Conservation (phyloP, 805 yeast genomes). For the Teunomyces tritomae region DNA sequence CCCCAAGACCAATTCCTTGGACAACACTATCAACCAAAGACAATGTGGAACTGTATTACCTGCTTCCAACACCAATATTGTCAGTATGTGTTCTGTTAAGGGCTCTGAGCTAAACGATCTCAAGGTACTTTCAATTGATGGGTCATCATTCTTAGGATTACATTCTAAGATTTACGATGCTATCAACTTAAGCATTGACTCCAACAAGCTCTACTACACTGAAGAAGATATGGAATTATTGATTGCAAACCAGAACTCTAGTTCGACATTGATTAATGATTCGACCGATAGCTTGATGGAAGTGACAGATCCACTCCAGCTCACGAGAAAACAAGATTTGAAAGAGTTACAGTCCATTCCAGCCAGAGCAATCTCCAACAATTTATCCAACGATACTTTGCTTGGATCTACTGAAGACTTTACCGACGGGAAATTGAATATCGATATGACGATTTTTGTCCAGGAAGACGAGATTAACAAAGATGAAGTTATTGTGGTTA, state of each 20-base stretch:
- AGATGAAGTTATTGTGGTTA: neutral
- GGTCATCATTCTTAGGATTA: conserved; percentile 54
- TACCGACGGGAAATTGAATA: neutral
- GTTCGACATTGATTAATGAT: conserved; percentile 16
- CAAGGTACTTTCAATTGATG: conserved; percentile 52
- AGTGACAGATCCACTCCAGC: conserved; percentile 12
- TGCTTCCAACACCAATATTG: conserved; percentile 51
- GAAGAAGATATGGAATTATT: conserved; percentile 27
- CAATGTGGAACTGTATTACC: conserved; percentile 66
- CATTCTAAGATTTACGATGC: conserved; percentile 44
- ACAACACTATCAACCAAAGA: conserved; percentile 34
- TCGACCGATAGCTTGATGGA: conserved; percentile 12
- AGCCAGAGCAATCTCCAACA: conserved; percentile 1
- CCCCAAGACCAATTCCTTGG: conserved; percentile 28
- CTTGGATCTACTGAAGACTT: conserved; percentile 8
- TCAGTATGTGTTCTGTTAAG: conserved; percentile 40
- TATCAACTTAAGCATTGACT: conserved; percentile 18
- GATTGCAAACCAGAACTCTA: conserved; percentile 12
- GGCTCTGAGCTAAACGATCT: conserved; percentile 24
- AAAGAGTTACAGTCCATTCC: conserved; percentile 15
- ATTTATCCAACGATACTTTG: conserved; percentile 13
- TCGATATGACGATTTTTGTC: conserved; percentile 1
- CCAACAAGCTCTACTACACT: conserved; percentile 26
- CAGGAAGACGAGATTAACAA: neutral
- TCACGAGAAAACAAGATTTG: conserved; percentile 12